Evolutionary conservation across 1,284 basidiomycete species (phyloP).

Genomic region (Apiotrichum akiyoshidainum): DNA sequence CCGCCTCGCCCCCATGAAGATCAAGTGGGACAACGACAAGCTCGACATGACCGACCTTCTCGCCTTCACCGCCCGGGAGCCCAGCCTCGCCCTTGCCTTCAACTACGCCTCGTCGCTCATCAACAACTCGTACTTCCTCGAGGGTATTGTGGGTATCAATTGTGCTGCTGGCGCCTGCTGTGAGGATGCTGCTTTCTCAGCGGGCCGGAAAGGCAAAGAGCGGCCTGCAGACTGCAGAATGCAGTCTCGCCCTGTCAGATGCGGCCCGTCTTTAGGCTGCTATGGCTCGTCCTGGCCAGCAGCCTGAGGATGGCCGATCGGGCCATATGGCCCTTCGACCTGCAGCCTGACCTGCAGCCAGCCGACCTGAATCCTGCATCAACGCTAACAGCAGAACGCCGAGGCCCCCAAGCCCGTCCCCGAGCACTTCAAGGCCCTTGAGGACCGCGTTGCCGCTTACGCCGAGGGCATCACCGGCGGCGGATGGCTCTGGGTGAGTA

Average conservation of each 20-base stretch:
- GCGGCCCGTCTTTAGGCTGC: too few species aligned
- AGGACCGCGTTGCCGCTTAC: slow-evolving; percentile 43
- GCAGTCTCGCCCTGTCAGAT: too few species aligned
- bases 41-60: slow-evolving; percentile 53
- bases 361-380: not conserved
- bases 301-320: too few species aligned
- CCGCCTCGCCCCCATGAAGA: slow-evolving; percentile 34
- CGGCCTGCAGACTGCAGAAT: too few species aligned
- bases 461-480: slow-evolving; percentile 56
- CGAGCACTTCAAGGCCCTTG: slow-evolving; percentile 28
- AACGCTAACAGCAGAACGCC: slow-evolving; percentile 25
- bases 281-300: too few species aligned
- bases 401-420: slow-evolving; percentile 28
- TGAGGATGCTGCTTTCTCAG: too few species aligned
- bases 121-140: slow-evolving; percentile 94
- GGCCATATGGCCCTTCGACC: too few species aligned
- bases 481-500: slow-evolving; percentile 73
- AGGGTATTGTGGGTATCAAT: slow-evolving; percentile 64
- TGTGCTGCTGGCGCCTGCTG: too few species aligned
- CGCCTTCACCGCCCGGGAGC: slow-evolving; percentile 66
- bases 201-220: too few species aligned
- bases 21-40: slow-evolving; percentile 43
- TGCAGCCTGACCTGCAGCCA: too few species aligned
- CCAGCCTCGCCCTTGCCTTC: slow-evolving; percentile 69
- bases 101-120: slow-evolving; percentile 89